Base-by-base conservation (phyloP, 2,329 filamentous ascomycete species). In the Cytospora piceicola region DNA sequence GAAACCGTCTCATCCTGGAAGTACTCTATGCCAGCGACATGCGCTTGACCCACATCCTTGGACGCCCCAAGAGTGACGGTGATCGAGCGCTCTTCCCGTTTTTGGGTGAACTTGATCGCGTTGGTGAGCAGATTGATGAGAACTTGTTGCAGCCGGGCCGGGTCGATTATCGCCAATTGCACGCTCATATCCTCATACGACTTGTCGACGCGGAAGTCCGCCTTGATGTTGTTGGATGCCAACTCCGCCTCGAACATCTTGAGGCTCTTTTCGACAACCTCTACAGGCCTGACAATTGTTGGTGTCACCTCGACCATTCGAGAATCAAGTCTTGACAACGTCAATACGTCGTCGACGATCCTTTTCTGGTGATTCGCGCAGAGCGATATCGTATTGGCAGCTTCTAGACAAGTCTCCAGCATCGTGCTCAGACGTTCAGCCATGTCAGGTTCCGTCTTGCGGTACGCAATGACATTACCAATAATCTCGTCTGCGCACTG, bases 171-270 rank as follows among this genome's bases (percentile, higher is more conserved):
- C 51, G 90, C 88, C 88, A 89, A 92, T 68, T 90, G 86, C 36
- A 93, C 80, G 3, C 81, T 82, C 56, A 93, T 77, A 20, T 85
- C 80, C 17, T 84, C 80, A 73, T 90, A 92, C 0, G 88, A 88
- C 54, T 88, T 82, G 70, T 91, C 88, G 51, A 93, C 84, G 1
- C 82, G 81, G 70, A 93, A 90, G 49, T 88, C 83, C 75, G 93
- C 86, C 61, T 86, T 82, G 67, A 94, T 94, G 53, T 88, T 87
- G 65, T 91, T 89, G 9, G 88, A 88, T 55, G 86, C 82, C 17
- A 94, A 77, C 73, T 94, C 91, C 11, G 89, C 83, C 76, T 93
- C 90, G 71, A 93, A 93, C 87, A 94, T 93, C 73, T 90, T 92
- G 42, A 94, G 74, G 0, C 90, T 87, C 34, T 86, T 83, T 63